These are phyloP conservation scores for Theileria equi DNA, from an alignment of 169 alveolate genomes.

Conservation along the genomic window DNA sequence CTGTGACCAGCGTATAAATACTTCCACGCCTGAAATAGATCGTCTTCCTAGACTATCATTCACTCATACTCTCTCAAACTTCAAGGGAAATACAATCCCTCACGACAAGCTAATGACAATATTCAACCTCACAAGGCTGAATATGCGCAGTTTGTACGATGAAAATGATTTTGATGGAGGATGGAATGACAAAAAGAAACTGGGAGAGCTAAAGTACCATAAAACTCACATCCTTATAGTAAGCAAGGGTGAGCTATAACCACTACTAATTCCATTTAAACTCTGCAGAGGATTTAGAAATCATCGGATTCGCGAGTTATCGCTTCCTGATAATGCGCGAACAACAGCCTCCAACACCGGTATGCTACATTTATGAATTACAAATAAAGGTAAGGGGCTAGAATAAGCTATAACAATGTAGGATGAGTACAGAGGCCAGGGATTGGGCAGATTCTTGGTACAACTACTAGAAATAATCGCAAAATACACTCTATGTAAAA, in stretches of 20 bases:
- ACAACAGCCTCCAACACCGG: slow-evolving; percentile 55
- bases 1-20: not conserved
- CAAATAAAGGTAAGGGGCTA: slow-evolving; percentile 40
- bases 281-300: slow-evolving; percentile 7
- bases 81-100: slow-evolving; percentile 30
- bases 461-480: slow-evolving; percentile 33
- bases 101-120: slow-evolving; percentile 8
- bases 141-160: slow-evolving; percentile 65
- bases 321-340: slow-evolving; percentile 53
- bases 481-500: slow-evolving; percentile 12
- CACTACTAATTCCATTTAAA: not conserved
- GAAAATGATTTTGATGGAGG: slow-evolving; percentile 66
- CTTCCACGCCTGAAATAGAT: not conserved
- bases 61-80: slow-evolving; percentile 1
- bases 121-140: slow-evolving; percentile 48
- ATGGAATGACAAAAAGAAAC: slow-evolving; percentile 64
- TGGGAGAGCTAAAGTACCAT: slow-evolving; percentile 51
- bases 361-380: slow-evolving; percentile 55
- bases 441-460: slow-evolving; percentile 64
- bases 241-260: slow-evolving; percentile 6
- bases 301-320: slow-evolving; percentile 55
- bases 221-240: slow-evolving; percentile 48
- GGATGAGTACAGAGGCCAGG: slow-evolving; percentile 30
- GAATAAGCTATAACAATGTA: not conserved
- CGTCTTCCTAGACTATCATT: no score